These are phyloP conservation scores for Corchorus olitorius DNA, from an alignment of 345 rosid genomes.

Conservation along the genomic window DNA sequence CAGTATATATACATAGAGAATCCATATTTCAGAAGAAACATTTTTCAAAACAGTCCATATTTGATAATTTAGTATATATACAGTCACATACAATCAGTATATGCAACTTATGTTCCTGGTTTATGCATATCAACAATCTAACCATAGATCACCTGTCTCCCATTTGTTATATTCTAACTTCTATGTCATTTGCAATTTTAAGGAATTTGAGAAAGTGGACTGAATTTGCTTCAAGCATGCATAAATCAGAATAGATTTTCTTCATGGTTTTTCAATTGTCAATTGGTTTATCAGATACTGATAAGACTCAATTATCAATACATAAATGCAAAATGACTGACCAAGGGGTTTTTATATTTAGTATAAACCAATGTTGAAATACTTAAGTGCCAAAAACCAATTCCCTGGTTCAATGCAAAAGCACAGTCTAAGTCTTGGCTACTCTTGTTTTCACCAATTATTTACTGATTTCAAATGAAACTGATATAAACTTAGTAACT, in stretches of 20 bases:
- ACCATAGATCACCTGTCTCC: background rate
- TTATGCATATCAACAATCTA: constrained; percentile 8
- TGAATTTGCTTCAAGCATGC: background rate
- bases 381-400: constrained; percentile 30
- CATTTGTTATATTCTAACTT: background rate
- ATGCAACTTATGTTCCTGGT: constrained; percentile 2
- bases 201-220: background rate
- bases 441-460: constrained; percentile 24
- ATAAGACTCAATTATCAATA: background rate
- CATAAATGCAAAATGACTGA: constrained; percentile 19
- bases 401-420: constrained; percentile 35
- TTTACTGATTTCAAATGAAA: constrained; percentile 33
- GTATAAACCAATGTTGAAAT: constrained; percentile 17
- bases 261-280: background rate
- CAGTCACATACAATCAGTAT: no score
- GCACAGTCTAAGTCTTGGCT: constrained; percentile 17
- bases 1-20: no score
- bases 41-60: no score
- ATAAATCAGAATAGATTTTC: background rate
- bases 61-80: no score
- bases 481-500: constrained; percentile 32
- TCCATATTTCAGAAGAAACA: no score
- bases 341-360: background rate
- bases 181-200: background rate
- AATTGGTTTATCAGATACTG: background rate